Evolutionary conservation across 2,329 filamentous ascomycete genomes (phyloP), one percentile per base, ranked within the genome.

Genomic region (Gaeumannomyces tritici): DNA sequence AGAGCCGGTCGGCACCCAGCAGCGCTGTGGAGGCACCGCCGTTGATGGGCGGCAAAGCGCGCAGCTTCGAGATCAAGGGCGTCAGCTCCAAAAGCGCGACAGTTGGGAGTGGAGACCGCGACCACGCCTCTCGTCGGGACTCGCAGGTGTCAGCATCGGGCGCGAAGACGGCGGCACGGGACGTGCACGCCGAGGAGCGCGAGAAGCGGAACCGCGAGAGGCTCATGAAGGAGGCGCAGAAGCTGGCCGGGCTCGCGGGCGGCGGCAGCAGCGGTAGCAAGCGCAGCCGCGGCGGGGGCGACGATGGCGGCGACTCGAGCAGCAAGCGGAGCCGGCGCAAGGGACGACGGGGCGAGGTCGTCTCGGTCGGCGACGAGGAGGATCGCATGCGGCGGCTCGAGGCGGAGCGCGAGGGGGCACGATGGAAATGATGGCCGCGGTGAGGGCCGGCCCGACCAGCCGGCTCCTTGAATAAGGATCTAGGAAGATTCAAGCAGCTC

Each of bases 181-280:
- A 89, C 66, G 80, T 84, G n/a, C 87, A 90, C 72, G 87, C 88
- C 1, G 77, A 87, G 0, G 88, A 91, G 72, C 84, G 88, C 27
- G 87, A 89, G 70, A 83, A 83, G 15, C 78, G 86, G 21, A 82
- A 88, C 69, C 80, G 86, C 57, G 86, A 89, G 71, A 79, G 88
- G 29, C 76, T 89, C 61, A 77, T 88, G 15, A 88, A 87, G 69
- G 88, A 91, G 73, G 84, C 85, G 54, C 85, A 90, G 73, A 69
- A 69, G 61, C 65, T 66, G 26, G 67, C 67, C 2, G 81, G 84
- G 47, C 83, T 88, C 73, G 79, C 85, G 57, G 78, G 83, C 61
- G 69, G 81, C 33, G 73, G 74, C 54, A 75, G 79, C 62, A 68
- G 77, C 54, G 21, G 54, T 24, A 26, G 28, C 42, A 61, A 61